Conservation (phyloP, 768 basidiomycete species). For the Suillus bovinus region DNA sequence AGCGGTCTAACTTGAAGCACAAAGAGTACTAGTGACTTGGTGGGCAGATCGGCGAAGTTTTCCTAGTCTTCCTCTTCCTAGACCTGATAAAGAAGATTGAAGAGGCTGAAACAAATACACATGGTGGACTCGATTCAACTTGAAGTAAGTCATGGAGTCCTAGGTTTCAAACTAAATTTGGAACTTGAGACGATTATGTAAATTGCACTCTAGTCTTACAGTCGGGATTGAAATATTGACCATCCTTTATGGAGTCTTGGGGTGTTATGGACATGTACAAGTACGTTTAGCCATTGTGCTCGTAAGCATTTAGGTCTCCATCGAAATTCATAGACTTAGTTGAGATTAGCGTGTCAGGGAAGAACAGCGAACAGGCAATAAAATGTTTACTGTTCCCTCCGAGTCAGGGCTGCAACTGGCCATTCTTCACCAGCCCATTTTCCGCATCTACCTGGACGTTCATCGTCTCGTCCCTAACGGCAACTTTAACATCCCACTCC, state of each 20-base stretch:
- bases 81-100: background rate
- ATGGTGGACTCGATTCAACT: no score
- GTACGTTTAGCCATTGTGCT: no score
- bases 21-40: background rate
- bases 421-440: background rate
- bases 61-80: background rate
- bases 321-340: background rate
- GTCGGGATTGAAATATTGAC: no score
- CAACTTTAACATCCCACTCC: slow-evolving; percentile 76
- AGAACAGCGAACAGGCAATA: background rate
- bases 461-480: slow-evolving; percentile 18
- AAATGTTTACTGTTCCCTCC: background rate
- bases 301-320: no score
- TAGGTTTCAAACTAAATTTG: no score
- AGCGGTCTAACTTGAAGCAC: background rate
- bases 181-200: no score
- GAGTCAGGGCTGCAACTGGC: background rate
- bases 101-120: no score
- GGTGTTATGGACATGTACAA: no score
- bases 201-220: no score
- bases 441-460: background rate
- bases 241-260: no score
- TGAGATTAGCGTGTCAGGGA: background rate
- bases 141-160: no score
- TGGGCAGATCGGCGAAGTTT: background rate